Evolutionary conservation across 1,139 yeast genomes (phyloP), one percentile per base, ranked within the genome.

Genomic region (Pichiaceae sp.): DNA sequence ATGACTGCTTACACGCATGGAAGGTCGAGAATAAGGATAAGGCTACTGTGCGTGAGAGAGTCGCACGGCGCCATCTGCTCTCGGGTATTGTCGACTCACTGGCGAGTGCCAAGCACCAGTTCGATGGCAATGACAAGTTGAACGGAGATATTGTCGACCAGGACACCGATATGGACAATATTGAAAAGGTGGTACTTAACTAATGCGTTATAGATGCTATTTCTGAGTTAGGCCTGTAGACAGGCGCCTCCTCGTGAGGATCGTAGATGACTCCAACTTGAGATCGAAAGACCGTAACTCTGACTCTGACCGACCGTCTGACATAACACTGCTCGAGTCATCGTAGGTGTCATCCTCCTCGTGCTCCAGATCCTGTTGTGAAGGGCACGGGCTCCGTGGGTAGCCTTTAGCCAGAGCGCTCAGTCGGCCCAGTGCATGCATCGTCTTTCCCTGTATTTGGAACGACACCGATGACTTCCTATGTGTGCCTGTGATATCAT

Each of bases 21-120:
- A 54, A 65, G 37, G 56, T 72, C 4, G 55, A 63, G 6, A 71
- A 74, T 3, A 7, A 17, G 2, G 71, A 68, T n/a, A 59, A 62
- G 11, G 58, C 53, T 0, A 47, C 62, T 3, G 77, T 78, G 4
- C 60, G 76, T 31, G 54, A 62, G 5, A 59, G 96, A 40, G 77
- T 86, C 1, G 81, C 86, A 1, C 59, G 61, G 34, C 65, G 97
- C 38, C 97, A 89, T 56, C 48, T 86, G 15, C 61, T 59, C 11
- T 72, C 89, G 5, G 95, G 95, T 0, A 68, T 89, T 17, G 80
- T 73, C 0, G 41, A 54, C 0, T 62, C 64, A 3, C 48, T 70
- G n/a, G 70, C 73, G 38, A 78, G 70, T 36, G 96, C 95, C 0
- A 58, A 61, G 14, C 64, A 59, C 11, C 64, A 89, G 32, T 89